Evolutionary conservation across 257 asterid genomes (phyloP).

Genomic region (Solanum megistacrolobum): DNA sequence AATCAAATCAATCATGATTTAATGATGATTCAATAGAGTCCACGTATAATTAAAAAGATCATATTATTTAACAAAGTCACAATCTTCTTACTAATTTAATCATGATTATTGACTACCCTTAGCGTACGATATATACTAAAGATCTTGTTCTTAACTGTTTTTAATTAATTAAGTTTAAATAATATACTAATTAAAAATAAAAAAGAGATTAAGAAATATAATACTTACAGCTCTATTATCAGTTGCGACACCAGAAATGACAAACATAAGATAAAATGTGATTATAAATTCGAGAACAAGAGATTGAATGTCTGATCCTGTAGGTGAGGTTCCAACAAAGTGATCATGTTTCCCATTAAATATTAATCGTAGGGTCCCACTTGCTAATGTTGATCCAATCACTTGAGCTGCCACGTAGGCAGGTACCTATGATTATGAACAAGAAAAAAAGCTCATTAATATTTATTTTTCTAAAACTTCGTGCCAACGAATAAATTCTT

Average conservation of each 20-base stretch:
- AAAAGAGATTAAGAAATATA: neutral
- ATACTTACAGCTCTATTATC: slow-evolving; percentile 24
- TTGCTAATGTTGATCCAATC: slow-evolving; percentile 25
- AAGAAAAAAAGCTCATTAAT: neutral
- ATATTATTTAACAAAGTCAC: neutral
- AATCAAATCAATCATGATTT: neutral
- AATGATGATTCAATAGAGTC: neutral
- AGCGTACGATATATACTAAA: neutral
- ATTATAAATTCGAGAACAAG: slow-evolving; percentile 23
- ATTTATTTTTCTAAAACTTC: too few relatives aligned
- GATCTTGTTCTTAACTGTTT: neutral
- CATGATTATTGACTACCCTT: neutral
- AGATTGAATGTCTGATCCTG: slow-evolving; percentile 21
- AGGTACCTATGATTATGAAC: slow-evolving; percentile 19
- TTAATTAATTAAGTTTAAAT: neutral
- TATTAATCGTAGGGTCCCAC: slow-evolving; percentile 19
- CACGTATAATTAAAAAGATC: neutral
- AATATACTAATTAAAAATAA: too few relatives aligned
- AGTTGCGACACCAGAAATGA: slow-evolving; percentile 20
- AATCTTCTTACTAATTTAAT: neutral
- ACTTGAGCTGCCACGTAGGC: slow-evolving; percentile 18
- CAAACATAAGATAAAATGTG: slow-evolving; percentile 34
- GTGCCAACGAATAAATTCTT: neutral
- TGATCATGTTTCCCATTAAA: slow-evolving; percentile 9
- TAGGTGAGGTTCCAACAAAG: slow-evolving; percentile 18